Percentiles rank a stretch among this genome's conserved stretches.
These are phyloP conservation scores for Apiotrichum porosum DNA, from an alignment of 1,284 basidiomycete genomes.

Conservation along the genomic window DNA sequence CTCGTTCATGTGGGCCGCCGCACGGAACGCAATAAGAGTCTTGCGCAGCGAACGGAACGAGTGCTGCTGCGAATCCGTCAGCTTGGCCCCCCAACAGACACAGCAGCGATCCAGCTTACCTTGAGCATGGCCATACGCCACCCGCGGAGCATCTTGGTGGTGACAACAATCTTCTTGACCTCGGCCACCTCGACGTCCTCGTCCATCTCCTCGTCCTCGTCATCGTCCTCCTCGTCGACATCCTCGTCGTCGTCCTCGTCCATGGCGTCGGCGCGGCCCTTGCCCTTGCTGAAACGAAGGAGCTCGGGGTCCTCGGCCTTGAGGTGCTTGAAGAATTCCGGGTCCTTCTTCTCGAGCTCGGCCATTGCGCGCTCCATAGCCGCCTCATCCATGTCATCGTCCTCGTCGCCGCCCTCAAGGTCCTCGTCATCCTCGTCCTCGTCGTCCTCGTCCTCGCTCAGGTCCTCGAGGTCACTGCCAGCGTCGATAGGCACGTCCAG, in stretches of 20 bases:
- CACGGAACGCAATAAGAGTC: conserved; percentile 80
- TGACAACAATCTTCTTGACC: conserved; percentile 55
- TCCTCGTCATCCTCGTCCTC: conserved; percentile 50
- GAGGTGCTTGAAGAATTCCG: conserved; percentile 96
- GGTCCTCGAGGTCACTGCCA: conserved; percentile 53
- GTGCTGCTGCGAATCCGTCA: conserved; percentile 57
- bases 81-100: background rate
- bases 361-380: conserved; percentile 76
- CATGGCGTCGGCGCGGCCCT: conserved; percentile 45
- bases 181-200: conserved; percentile 53
- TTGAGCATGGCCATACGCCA: conserved; percentile 92
- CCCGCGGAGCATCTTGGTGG: conserved; percentile 64
- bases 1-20: conserved; percentile 82
- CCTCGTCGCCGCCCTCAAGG: conserved; percentile 53
- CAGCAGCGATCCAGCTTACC: conserved; percentile 50
- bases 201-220: conserved; percentile 45
- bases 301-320: conserved; percentile 92
- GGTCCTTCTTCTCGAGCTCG: conserved; percentile 88
- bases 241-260: conserved; percentile 48
- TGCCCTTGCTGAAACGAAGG: conserved; percentile 62
- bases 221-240: conserved; percentile 37
- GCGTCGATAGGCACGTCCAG: conserved; percentile 41
- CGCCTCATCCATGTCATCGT: conserved; percentile 53
- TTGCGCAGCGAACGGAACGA: conserved; percentile 81
- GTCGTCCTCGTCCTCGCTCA: conserved; percentile 56